Evolutionary conservation across 805 yeast genomes (phyloP), one percentile per base, ranked within the genome.

Genomic region (Yamadazyma nakazawae): DNA sequence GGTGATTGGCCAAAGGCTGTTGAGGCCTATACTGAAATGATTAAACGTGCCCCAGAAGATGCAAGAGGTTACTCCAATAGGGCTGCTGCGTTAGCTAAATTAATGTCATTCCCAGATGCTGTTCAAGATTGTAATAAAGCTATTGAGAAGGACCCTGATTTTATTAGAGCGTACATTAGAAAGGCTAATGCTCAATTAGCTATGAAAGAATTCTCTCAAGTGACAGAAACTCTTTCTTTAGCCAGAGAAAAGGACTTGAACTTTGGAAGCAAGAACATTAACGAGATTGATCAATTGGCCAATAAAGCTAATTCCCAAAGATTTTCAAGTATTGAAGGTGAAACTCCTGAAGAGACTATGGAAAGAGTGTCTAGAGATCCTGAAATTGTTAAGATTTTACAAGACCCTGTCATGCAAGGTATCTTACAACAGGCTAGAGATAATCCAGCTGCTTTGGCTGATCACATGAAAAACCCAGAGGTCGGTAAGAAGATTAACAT

Each of bases 1-100:
- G 94, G 88, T 42, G 96, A 92, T 68, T 92, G 96, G 97, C 98
- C 99, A 53, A 83, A 76, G 54, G 97, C 98, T 18, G 97, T 94
- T 37, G 86, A 87, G 66, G 86, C 96, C 4, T 94, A 94, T 70
- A 78, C 95, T 42, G 99, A 94, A 71, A 94, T 94, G 91, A 76
- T 92, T 59, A 88, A 90, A 72, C 86, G 99, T 66, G 90, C 91
- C n/a, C 99, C 99, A 47, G 82, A 82, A 47, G 98, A 94, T 68
- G 95, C 96, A 19, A 82, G 97, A 68, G 98, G 97, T 48, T 94
- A 90, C 68, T 90, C 96, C 31, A 94, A 94, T 75, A 86, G 99
- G 71, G 99, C 99, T 44, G 99, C 99, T 34, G 96, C 96, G 1
- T 79, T 86, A 63, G 84, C 96, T 40, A 94, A 94, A 70, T 80